Base-by-base conservation (phyloP, 176 grass and related monocot species). In the Rhipidocladum racemiflorum region DNA sequence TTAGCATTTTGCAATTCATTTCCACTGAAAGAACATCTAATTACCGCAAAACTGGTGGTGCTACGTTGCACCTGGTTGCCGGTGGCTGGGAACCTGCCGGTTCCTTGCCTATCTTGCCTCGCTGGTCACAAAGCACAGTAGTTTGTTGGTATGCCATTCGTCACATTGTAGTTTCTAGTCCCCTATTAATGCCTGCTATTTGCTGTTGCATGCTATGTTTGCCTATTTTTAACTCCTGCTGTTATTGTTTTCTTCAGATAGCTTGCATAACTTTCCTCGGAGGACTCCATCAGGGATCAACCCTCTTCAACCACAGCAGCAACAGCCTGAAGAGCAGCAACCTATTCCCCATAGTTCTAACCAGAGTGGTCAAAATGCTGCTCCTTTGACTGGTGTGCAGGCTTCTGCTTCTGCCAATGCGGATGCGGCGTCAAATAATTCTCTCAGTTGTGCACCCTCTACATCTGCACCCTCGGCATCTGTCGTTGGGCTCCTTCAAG, bases 251-350 rank as follows among this genome's bases (percentile, higher is more conserved):
- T 50, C 34, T 89, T 85, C 96, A 99, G 96, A 85, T 70, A 95
- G 93, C 82, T 82, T 99, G 80, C 90, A 79, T 42, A 99, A 91
- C 34, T 99, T 99, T 42, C 96, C 92, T 9, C 68, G 96, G 83
- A 89, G 91, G 75, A 93, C 85, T 72, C 32, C 87, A 61, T 87
- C 90, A 46, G 92, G 92, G 59, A 68, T 80, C n/a, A 94, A 83
- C 38, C 43, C 87, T 61, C 80, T 87, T 78, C 96, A 91, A 83
- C 23, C 81, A 54, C 86, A 64, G 10, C 85, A 90, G 64, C 95
- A 93, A 70, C 89, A 90, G 71, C 62, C 75, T 78, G 92, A 95
- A 78, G 84, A 93, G 68, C 86, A 85, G 65, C 92, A 93, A 80
- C 49, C 82, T 40, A 68, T 89, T 63, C 88, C 82, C 70, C 95